Conservation (phyloP, 139 green algal genomes). For the Pseudopediastrum boryanum region DNA sequence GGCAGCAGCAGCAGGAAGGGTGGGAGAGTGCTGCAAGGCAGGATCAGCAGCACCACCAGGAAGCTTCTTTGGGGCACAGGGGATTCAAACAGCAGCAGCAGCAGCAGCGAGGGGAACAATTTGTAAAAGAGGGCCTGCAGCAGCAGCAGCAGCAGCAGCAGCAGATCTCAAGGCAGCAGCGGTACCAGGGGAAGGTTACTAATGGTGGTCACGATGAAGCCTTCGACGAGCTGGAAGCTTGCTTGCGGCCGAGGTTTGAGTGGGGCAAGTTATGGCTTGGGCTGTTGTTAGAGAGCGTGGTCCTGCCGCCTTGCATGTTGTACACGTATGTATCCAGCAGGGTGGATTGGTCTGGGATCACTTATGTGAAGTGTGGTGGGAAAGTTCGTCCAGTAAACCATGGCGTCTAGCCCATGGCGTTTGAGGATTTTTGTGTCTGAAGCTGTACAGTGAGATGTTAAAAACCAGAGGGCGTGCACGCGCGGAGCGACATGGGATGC, state of each 20-base stretch:
- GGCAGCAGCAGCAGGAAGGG: slow-evolving; percentile 6
- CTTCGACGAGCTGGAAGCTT: too few relatives aligned
- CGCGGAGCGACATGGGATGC: too few relatives aligned
- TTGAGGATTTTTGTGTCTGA: too few relatives aligned
- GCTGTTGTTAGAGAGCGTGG: slow-evolving; percentile 38
- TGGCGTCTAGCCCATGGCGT: too few relatives aligned
- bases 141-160: slow-evolving; percentile 8
- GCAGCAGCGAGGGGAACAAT: background rate
- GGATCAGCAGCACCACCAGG: background rate
- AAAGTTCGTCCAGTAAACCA: too few relatives aligned
- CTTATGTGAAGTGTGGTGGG: slow-evolving; percentile 49
- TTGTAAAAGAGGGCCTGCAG: background rate
- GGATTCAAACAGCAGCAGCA: slow-evolving; percentile 11
- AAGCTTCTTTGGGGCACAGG: too few relatives aligned
- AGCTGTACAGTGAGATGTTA: too few relatives aligned
- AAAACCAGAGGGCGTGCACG: too few relatives aligned
- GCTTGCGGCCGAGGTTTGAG: background rate
- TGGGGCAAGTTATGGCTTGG: slow-evolving; percentile 20
- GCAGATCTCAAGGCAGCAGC: slow-evolving; percentile 6
- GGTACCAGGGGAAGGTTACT: slow-evolving; percentile 15
- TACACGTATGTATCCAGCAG: slow-evolving; percentile 47
- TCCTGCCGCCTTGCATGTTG: slow-evolving; percentile 51
- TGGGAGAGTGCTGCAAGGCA: too few relatives aligned
- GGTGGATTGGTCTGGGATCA: slow-evolving; percentile 55
- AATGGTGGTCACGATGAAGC: background rate